These are phyloP conservation scores for Phytophthora lateralis DNA, from an alignment of 352 stramenopile genomes.

Conservation along the genomic window DNA sequence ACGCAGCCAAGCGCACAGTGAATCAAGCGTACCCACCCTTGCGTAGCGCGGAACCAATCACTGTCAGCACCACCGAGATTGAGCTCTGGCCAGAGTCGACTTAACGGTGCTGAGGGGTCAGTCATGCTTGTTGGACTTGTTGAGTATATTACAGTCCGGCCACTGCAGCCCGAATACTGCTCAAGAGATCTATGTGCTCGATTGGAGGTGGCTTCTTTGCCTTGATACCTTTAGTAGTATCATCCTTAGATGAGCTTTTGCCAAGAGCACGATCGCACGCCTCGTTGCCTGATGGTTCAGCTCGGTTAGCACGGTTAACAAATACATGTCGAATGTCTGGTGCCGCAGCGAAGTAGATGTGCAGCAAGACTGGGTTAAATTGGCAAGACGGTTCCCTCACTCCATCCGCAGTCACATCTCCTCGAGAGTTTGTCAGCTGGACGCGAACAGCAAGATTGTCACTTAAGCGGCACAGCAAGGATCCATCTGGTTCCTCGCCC, in stretches of 20 bases:
- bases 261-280: constrained; percentile 53
- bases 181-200: constrained; percentile 40
- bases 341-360: constrained; percentile 53
- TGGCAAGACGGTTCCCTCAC: background rate
- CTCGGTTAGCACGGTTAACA: constrained; percentile 50
- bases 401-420: background rate
- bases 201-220: constrained; percentile 18
- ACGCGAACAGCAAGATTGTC: constrained; percentile 52
- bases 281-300: constrained; percentile 8
- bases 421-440: constrained; percentile 18
- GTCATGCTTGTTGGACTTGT: background rate
- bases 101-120: background rate
- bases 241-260: constrained; percentile 20
- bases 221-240: constrained; percentile 10
- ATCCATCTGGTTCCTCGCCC: constrained; percentile 45
- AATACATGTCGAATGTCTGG: constrained; percentile 52
- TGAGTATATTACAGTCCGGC: constrained; percentile 34
- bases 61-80: constrained; percentile 5
- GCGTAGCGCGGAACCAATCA: background rate
- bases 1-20: background rate
- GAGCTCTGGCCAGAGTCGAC: background rate
- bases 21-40: constrained; percentile 11
- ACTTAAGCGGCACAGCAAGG: constrained; percentile 55
- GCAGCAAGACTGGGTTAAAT: constrained; percentile 40
- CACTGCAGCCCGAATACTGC: constrained; percentile 51